Conservation (phyloP, 139 green algal genomes). For the Auxenochlorella pyrenoidosa region DNA sequence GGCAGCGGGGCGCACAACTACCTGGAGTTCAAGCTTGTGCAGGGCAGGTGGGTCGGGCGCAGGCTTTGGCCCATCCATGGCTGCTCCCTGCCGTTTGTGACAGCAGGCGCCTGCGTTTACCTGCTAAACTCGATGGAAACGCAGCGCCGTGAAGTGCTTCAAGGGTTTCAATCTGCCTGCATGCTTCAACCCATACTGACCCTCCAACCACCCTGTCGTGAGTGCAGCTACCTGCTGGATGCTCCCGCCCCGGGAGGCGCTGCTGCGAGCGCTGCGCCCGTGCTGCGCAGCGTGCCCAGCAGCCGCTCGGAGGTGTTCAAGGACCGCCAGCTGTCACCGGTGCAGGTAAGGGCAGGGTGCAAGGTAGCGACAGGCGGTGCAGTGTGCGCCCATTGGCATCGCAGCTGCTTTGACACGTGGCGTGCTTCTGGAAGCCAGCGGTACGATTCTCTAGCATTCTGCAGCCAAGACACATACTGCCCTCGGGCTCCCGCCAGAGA, state of each 20-base stretch:
- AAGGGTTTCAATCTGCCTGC: too few species aligned
- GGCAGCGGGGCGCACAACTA: slow-evolving; percentile 81
- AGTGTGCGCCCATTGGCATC: too few species aligned
- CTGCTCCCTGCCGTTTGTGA: too few species aligned
- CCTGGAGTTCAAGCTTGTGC: slow-evolving; percentile 87
- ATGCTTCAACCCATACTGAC: too few species aligned
- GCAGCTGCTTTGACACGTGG: neutral
- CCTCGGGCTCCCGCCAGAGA: too few species aligned
- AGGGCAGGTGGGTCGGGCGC: slow-evolving; percentile 62
- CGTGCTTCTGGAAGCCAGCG: neutral
- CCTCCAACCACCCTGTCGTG: neutral
- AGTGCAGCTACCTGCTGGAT: slow-evolving; percentile 19
- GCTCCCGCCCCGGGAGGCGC: neutral
- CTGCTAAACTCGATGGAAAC: too few species aligned
- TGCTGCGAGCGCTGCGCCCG: neutral
- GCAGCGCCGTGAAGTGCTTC: too few species aligned
- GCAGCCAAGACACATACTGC: neutral
- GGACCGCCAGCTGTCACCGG: slow-evolving; percentile 62
- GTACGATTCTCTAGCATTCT: too few species aligned
- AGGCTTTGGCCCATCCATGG: neutral
- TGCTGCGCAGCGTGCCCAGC: slow-evolving; percentile 64
- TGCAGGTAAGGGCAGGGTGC: neutral
- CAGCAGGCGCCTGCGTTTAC: too few species aligned
- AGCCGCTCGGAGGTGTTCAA: slow-evolving; percentile 84
- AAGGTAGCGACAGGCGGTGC: neutral